phyloP scores from a whole-genome alignment of 805 yeast genomes.

The Candida ulmi region DNA sequence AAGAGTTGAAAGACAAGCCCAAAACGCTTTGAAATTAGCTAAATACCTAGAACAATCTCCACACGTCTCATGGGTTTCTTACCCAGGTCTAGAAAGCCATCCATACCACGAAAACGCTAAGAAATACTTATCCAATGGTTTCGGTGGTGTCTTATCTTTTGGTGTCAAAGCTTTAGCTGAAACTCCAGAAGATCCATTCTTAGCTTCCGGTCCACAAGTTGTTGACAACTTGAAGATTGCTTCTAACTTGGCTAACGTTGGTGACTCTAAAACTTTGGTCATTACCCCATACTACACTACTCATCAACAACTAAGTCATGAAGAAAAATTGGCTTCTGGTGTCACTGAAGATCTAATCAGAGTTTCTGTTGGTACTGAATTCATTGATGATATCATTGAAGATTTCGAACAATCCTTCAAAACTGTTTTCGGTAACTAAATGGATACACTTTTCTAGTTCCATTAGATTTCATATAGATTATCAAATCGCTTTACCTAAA shows the following conservation, averaged over 20 bases:
- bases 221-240: conserved; percentile 83
- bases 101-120: conserved; percentile 76
- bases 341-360: conserved; percentile 86
- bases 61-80: conserved; percentile 84
- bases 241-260: conserved; percentile 92
- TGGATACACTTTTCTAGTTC: not conserved
- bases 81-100: conserved; percentile 80
- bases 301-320: conserved; percentile 83
- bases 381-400: conserved; percentile 81
- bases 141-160: conserved; percentile 84
- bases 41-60: conserved; percentile 64
- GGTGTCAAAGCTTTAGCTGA: conserved; percentile 70
- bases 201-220: conserved; percentile 74
- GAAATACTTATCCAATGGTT: conserved; percentile 75
- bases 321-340: conserved; percentile 78
- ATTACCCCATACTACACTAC: conserved; percentile 96
- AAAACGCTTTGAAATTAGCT: conserved; percentile 78
- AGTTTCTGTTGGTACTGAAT: conserved; percentile 87
- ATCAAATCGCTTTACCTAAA: too few species aligned
- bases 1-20: conserved; percentile 88
- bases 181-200: conserved; percentile 52
- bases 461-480: too few species aligned
- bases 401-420: conserved; percentile 87
- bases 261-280: conserved; percentile 92
- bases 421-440: conserved; percentile 37